A percentile compares a stretch with the other conserved stretches of the same genome.
These are phyloP conservation scores for Candida morakotiae DNA, from an alignment of 805 yeast species.

Conservation along the genomic window DNA sequence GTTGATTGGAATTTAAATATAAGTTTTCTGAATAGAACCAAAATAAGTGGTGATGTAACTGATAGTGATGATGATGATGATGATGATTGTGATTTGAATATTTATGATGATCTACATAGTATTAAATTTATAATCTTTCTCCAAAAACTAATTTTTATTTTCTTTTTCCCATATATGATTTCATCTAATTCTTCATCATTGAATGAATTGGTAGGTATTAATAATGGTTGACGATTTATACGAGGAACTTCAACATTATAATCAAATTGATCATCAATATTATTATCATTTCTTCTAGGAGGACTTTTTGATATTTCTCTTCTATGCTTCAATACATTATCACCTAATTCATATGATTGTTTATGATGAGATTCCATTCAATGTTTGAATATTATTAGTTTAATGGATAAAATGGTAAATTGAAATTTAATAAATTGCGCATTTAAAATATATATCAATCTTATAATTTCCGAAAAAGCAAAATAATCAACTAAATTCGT, in stretches of 20 bases:
- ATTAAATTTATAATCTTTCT: slow-evolving; percentile 2
- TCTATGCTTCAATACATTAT: slow-evolving; percentile 7
- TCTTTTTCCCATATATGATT: slow-evolving; percentile 6
- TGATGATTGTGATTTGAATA: slow-evolving; percentile 9
- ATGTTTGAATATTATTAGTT: not conserved
- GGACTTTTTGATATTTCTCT: slow-evolving; percentile 1
- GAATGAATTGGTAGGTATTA: slow-evolving; percentile 4
- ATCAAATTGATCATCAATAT: not conserved
- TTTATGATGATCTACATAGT: slow-evolving; percentile 6
- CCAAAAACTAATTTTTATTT: slow-evolving; percentile 3
- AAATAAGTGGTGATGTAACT: not conserved
- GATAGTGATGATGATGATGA: not conserved
- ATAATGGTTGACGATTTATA: not conserved
- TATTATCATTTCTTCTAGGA: not conserved
- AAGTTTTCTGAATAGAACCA: slow-evolving; percentile 8
- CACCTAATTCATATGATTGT: slow-evolving; percentile 5
- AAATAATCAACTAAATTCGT: too few relatives aligned
- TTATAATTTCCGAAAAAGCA: not conserved
- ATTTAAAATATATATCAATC: not conserved
- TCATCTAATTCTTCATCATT: slow-evolving; percentile 8
- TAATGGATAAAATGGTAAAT: not conserved
- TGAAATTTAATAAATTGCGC: slow-evolving; percentile 2
- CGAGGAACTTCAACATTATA: not conserved
- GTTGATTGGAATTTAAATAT: too few relatives aligned
- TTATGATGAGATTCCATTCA: slow-evolving; percentile 1